phyloP scores from a whole-genome alignment of 208 protist genomes.

The Leishmania arabica region DNA sequence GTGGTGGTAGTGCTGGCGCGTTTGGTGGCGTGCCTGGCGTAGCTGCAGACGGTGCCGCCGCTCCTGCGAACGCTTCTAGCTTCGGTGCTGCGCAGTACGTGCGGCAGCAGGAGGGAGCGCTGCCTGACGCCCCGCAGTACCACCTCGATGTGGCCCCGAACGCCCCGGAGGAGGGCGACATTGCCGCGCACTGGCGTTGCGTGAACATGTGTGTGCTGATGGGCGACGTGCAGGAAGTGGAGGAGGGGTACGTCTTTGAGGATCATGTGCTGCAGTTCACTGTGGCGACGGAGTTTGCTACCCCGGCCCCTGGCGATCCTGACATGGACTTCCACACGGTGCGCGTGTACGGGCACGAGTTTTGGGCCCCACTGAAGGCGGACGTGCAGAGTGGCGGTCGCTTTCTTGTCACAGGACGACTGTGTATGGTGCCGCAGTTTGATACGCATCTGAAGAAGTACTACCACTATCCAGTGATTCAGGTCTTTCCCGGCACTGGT shows the following conservation, averaged over 20 bases:
- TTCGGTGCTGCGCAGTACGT: conserved; percentile 44
- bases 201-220: conserved; percentile 84
- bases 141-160: conserved; percentile 87
- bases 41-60: not conserved
- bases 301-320: conserved; percentile 76
- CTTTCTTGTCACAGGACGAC: conserved; percentile 67
- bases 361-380: conserved; percentile 47
- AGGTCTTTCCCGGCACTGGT: conserved; percentile 69
- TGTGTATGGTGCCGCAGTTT: conserved; percentile 89
- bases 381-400: conserved; percentile 45
- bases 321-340: conserved; percentile 90
- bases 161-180: conserved; percentile 83
- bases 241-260: conserved; percentile 86
- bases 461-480: conserved; percentile 88
- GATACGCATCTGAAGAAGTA: conserved; percentile 79
- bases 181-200: conserved; percentile 85
- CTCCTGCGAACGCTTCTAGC: not conserved
- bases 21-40: not conserved
- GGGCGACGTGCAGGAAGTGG: conserved; percentile 75
- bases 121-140: conserved; percentile 75
- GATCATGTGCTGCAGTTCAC: conserved; percentile 89
- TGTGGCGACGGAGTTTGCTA: conserved; percentile 78
- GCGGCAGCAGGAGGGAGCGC: conserved; percentile 57
- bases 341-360: conserved; percentile 64
- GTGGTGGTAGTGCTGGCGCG: not conserved